These are phyloP conservation scores for Amniculicola lignicola DNA, from an alignment of 495 filamentous ascomycete species.

Conservation along the genomic window DNA sequence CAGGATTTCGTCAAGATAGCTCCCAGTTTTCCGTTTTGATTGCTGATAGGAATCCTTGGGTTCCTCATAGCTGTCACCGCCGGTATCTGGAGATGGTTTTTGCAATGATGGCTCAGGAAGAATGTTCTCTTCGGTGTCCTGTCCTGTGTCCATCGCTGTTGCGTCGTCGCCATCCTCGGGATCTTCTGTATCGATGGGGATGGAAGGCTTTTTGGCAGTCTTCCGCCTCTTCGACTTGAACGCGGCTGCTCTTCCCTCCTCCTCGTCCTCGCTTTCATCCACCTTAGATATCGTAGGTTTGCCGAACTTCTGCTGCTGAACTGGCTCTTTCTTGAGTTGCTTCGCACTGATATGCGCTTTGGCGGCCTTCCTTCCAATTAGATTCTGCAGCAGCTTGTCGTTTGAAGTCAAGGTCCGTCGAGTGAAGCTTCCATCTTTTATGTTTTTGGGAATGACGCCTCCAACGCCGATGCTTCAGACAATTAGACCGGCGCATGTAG, in stretches of 20 bases:
- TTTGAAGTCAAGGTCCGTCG: conserved; percentile 41
- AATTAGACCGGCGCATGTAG: too few relatives aligned
- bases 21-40: conserved; percentile 9
- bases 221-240: conserved; percentile 37
- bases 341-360: conserved; percentile 27
- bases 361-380: conserved; percentile 46
- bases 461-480: conserved; percentile 50
- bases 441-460: conserved; percentile 45
- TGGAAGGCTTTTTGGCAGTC: neutral
- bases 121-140: conserved; percentile 28
- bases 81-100: too few relatives aligned
- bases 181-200: neutral
- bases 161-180: neutral
- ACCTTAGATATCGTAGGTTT: neutral
- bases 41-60: neutral
- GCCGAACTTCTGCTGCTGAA: conserved; percentile 19
- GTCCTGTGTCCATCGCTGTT: neutral
- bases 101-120: neutral
- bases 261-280: conserved; percentile 34
- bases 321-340: conserved; percentile 33
- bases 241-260: conserved; percentile 35
- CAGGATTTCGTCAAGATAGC: conserved; percentile 41
- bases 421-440: conserved; percentile 39
- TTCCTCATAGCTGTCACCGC: too few relatives aligned
- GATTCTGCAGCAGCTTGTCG: conserved; percentile 45